phyloP scores from a whole-genome alignment of 2,329 filamentous ascomycete genomes.

The Dactylellina leptospora region DNA sequence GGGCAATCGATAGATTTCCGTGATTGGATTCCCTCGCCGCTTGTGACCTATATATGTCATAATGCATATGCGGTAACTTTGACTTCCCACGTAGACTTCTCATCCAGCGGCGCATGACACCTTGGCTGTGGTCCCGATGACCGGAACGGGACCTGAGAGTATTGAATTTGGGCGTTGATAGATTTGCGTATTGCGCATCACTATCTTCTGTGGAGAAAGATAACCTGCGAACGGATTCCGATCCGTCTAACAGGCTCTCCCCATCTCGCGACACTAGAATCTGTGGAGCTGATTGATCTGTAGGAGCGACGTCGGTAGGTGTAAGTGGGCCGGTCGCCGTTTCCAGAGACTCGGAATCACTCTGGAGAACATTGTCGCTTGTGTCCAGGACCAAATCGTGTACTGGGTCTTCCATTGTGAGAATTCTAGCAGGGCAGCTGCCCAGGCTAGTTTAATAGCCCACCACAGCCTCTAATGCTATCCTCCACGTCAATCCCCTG shows the following conservation, averaged over 20 bases:
- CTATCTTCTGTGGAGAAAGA: constrained; percentile 49
- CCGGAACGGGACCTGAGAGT: constrained; percentile 35
- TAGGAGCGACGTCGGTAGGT: constrained; percentile 22
- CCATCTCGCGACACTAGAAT: constrained; percentile 46
- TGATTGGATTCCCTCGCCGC: constrained; percentile 40
- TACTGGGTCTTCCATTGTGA: constrained; percentile 27
- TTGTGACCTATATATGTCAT: constrained; percentile 45
- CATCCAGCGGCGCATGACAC: constrained; percentile 51
- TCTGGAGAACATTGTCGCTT: constrained; percentile 24
- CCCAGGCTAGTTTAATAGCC: neutral
- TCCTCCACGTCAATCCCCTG: neutral
- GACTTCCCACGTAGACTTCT: constrained; percentile 51
- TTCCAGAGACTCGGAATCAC: constrained; percentile 43
- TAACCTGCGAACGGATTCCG: constrained; percentile 40
- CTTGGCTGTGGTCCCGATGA: constrained; percentile 26
- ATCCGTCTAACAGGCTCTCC: constrained; percentile 31
- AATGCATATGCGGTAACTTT: constrained; percentile 47
- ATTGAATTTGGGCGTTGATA: constrained; percentile 39
- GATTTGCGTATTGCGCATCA: constrained; percentile 23
- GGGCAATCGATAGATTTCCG: constrained; percentile 46
- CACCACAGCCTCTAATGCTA: neutral
- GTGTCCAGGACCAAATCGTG: constrained; percentile 26
- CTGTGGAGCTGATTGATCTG: constrained; percentile 28
- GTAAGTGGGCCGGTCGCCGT: constrained; percentile 32
- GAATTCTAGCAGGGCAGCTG: neutral